Conservation (phyloP, 148 eudicot genomes). For the Fagopyrum esculentum region DNA sequence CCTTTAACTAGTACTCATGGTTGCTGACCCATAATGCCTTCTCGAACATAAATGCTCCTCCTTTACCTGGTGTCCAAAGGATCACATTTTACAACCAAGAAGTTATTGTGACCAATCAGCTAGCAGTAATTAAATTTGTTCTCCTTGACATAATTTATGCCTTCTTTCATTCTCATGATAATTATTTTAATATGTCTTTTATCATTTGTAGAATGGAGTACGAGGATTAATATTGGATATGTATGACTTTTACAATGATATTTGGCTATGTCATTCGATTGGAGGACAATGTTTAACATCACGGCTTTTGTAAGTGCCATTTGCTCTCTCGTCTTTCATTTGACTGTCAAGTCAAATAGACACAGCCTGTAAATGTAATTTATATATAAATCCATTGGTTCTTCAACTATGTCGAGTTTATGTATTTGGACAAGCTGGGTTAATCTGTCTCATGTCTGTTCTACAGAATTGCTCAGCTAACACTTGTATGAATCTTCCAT, state of each 20-base stretch:
- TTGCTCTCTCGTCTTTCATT: not conserved
- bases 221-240: slow-evolving; percentile 98
- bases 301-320: slow-evolving; percentile 69
- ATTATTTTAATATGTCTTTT: not conserved
- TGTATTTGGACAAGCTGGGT: too few relatives aligned
- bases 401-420: too few relatives aligned
- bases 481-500: too few relatives aligned
- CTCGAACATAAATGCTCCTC: slow-evolving; percentile 90
- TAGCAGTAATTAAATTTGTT: slow-evolving; percentile 37
- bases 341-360: not conserved
- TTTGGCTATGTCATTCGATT: slow-evolving; percentile 96
- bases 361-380: not conserved
- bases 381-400: too few relatives aligned
- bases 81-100: slow-evolving; percentile 96
- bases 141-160: not conserved
- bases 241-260: slow-evolving; percentile 86
- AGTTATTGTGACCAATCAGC: slow-evolving; percentile 87
- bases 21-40: slow-evolving; percentile 91
- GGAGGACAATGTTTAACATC: slow-evolving; percentile 87
- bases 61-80: slow-evolving; percentile 70
- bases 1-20: slow-evolving; percentile 97
- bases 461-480: too few relatives aligned
- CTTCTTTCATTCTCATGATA: not conserved
- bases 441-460: too few relatives aligned
- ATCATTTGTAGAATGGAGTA: slow-evolving; percentile 73